These are phyloP conservation scores for Hericium rajendrae DNA, from an alignment of 768 basidiomycete species.

Conservation along the genomic window DNA sequence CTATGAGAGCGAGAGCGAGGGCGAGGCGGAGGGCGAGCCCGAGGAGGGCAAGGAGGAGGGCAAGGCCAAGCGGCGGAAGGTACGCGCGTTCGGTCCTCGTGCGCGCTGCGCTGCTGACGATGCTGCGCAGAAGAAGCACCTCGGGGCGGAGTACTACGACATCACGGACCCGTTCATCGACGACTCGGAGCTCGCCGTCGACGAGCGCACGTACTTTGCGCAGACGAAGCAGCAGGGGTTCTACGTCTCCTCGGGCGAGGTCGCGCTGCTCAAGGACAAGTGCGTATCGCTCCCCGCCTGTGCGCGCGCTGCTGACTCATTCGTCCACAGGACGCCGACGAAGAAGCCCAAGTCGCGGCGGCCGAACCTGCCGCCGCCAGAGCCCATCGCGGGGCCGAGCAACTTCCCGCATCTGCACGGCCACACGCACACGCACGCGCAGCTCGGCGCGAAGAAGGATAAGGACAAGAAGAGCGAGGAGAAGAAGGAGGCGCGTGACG, in stretches of 20 bases:
- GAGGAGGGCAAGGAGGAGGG: conserved; percentile 14
- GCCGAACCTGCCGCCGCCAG: conserved; percentile 7
- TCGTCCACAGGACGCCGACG: neutral
- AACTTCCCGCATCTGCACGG: conserved; percentile 7
- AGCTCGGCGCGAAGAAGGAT: neutral
- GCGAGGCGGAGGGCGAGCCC: conserved; percentile 29
- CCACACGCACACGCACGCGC: conserved; percentile 2
- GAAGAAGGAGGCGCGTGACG: conserved; percentile 35
- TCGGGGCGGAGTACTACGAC: conserved; percentile 78
- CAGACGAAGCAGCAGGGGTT: conserved; percentile 90
- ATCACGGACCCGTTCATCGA: conserved; percentile 91
- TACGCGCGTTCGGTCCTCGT: conserved; percentile 23
- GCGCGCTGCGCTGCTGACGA: conserved; percentile 13
- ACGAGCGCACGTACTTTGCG: conserved; percentile 85
- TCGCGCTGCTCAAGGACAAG: conserved; percentile 79
- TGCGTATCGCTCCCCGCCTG: conserved; percentile 4
- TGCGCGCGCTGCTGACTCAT: conserved; percentile 18
- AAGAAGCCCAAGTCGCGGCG: conserved; percentile 14
- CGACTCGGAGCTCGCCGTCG: conserved; percentile 86
- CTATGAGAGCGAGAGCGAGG: conserved; percentile 44
- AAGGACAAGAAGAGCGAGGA: conserved; percentile 16
- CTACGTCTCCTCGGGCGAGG: conserved; percentile 83
- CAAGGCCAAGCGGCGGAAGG: conserved; percentile 25
- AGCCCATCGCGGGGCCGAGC: conserved; percentile 10
- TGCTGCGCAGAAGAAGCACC: conserved; percentile 33